Conservation (phyloP, 2,329 filamentous ascomycete species). For the Dactylellina haptotyla region DNA sequence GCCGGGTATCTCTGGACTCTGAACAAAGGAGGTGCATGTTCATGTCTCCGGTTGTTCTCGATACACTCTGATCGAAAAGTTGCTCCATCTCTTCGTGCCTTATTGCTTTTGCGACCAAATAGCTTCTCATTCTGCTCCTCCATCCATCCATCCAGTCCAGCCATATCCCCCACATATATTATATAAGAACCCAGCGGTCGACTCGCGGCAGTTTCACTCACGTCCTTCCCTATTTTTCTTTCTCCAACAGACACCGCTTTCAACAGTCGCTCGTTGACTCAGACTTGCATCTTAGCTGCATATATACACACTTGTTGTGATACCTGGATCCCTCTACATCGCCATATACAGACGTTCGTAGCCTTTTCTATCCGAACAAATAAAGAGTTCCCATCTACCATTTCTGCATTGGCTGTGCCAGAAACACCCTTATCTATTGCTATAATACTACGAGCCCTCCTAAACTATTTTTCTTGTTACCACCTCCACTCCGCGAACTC, state of each 20-base stretch:
- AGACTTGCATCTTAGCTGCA: conserved; percentile 54
- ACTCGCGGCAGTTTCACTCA: conserved; percentile 52
- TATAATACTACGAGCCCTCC: conserved; percentile 1
- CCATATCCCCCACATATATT: conserved; percentile 52
- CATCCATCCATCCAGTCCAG: no score
- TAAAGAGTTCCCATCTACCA: conserved; percentile 7
- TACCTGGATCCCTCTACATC: conserved; percentile 28
- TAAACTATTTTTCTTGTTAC: not conserved
- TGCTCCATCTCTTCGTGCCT: not conserved
- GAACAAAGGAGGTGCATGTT: conserved; percentile 54
- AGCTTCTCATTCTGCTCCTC: conserved; percentile 21
- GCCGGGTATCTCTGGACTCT: conserved; percentile 48
- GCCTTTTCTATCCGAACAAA: conserved; percentile 54
- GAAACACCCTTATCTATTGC: conserved; percentile 4
- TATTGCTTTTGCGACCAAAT: conserved; percentile 42
- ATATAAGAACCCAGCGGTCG: conserved; percentile 51
- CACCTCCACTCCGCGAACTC: not conserved
- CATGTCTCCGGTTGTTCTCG: conserved; percentile 40
- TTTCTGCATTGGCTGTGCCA: conserved; percentile 41
- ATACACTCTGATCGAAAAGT: not conserved
- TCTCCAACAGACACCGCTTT: conserved; percentile 31
- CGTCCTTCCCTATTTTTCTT: conserved; percentile 40
- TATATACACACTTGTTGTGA: conserved; percentile 39
- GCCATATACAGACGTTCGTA: conserved; percentile 39
- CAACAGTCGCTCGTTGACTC: conserved; percentile 54